A percentile compares a stretch with the other conserved stretches of the same genome.
Conservation (phyloP, 2,329 filamentous ascomycete species). For the Xylariaceae sp. region DNA sequence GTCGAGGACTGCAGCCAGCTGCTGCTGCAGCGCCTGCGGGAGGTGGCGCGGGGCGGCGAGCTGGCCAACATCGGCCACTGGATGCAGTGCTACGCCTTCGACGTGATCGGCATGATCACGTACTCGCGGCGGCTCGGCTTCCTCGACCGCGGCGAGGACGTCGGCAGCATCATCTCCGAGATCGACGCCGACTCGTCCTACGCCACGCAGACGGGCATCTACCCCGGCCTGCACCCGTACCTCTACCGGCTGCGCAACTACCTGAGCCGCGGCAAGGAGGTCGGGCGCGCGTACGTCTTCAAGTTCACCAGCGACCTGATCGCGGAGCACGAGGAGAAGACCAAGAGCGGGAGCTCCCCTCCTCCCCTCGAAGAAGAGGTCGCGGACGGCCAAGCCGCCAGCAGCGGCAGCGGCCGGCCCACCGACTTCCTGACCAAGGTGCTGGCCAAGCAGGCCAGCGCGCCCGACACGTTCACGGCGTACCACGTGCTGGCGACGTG, state of each 20-base stretch:
- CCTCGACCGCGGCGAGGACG: constrained; percentile 25
- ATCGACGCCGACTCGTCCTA: constrained; percentile 17
- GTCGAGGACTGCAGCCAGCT: constrained; percentile 24
- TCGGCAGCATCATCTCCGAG: constrained; percentile 17
- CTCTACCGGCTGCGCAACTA: constrained; percentile 3
- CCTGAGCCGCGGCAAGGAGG: constrained; percentile 6
- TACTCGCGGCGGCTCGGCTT: constrained; percentile 27
- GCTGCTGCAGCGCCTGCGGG: constrained; percentile 16
- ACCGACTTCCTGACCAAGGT: constrained; percentile 17
- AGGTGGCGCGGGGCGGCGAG: constrained; percentile 11
- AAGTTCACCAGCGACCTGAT: constrained; percentile 16
- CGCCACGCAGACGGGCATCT: constrained; percentile 14
- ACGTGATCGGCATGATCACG: constrained; percentile 29
- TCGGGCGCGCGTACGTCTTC: constrained; percentile 18
- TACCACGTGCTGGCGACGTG: constrained; percentile 1
- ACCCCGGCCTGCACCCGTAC: constrained; percentile 6
- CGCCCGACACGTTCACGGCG: not conserved
- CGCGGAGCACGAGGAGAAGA: constrained; percentile 4
- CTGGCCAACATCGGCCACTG: constrained; percentile 22
- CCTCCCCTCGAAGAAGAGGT: not conserved
- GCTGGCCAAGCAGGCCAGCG: not conserved
- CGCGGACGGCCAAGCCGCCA: not conserved
- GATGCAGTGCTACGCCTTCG: constrained; percentile 31
- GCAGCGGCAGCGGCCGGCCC: not conserved
- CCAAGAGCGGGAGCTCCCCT: not conserved